Base-by-base conservation (phyloP, 495 filamentous ascomycete species). In the Penicillium psychrofluorescens region DNA sequence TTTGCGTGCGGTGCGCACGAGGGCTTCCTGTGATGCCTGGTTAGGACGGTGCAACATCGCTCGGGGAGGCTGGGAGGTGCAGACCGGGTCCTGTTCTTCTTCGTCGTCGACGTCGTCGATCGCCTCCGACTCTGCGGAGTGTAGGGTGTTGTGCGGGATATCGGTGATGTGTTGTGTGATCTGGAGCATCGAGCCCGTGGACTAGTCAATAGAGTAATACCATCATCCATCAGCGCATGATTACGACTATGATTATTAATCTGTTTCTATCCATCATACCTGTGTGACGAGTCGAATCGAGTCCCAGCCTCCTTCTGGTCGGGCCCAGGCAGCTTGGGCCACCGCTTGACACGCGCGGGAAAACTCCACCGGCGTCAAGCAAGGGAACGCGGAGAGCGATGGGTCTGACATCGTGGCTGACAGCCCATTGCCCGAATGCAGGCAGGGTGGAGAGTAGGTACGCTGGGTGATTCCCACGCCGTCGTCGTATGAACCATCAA, bases 261-360 rank as follows among this genome's bases (percentile, higher is more conserved):
- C 15, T 1, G 4, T 1, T 1, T 16, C 4, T 16, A 4, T 16
- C 15, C 22, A 22, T 22, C 0, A 53, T 61, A 68, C 64, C 58
- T 63, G 51, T 58, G 53, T 53, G 51, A 62, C 42, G 14, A 63
- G 48, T 55, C 59, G 53, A 47, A 54, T 49, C 10, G 58, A 55
- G 4, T 49, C 56, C 63, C 62, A 59, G 35, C 37, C 61, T 44
- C 37, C 51, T 38, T 45, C 40, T 10, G 22, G 35, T 48, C 41
- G 45, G 51, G 39, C 38, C 38, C 58, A 44, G 60, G 81, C 76
- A 51, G 67, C 72, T 50, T 75, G 60, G 34, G 75, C 71, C 14
- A 87, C 67, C 33, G 68, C 68, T 55, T 78, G 71, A 61, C 81
- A 85, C 40, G 70, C 78, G 54, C 70, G 58, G 30, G 75, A 59